Base-by-base conservation (phyloP, 441 rosid genomes). In the Populus hybrid region DNA sequence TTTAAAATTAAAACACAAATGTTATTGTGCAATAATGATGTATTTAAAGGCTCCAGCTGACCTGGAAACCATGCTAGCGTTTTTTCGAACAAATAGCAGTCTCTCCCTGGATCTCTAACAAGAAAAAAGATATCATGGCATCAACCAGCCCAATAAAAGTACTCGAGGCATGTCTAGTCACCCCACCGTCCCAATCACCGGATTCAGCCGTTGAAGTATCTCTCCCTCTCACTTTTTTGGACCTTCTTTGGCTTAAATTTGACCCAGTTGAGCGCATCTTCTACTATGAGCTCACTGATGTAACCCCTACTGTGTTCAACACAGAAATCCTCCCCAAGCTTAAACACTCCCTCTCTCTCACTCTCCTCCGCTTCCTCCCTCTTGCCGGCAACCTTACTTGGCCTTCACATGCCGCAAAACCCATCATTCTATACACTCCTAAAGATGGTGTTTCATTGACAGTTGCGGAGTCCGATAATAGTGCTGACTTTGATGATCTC, bases 301-400 rank as follows among this genome's bases (percentile, higher is more conserved):
- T 6, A 70, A 70, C n/a, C 8, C 70, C 12, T 28, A 1, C 21
- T 7, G 2, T 30, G n/a, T 68, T 68, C 38, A 14, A 18, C 70
- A 1, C 42, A 7, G 36, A 6, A 14, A 67, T 28, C 69, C 18
- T 67, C 14, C 35, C 69, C 28, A 10, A 64, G 23, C 67, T n/a
- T 5, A 28, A 66, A 10, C 16, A 66, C 34, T 73, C 85, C 12
- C 80, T 79, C 10, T 76, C 85, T 1, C 40, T 73, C 10, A 14
- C 82, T 10, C 85, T 82, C 76, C 73, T 38, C n/a, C 78, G 73
- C 42, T 82, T 68, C 75, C 73, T 54, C 40, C 82, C 82, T 11
- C 61, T 82, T 23, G 82, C 85, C 12, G 85, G 82, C 9, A 38
- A 32, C 42, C 66, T 82, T 57, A 38, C 20, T 10, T 82, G 79